These are phyloP conservation scores for Posidonia oceanica DNA, from an alignment of 116 monocot genomes.

Conservation along the genomic window DNA sequence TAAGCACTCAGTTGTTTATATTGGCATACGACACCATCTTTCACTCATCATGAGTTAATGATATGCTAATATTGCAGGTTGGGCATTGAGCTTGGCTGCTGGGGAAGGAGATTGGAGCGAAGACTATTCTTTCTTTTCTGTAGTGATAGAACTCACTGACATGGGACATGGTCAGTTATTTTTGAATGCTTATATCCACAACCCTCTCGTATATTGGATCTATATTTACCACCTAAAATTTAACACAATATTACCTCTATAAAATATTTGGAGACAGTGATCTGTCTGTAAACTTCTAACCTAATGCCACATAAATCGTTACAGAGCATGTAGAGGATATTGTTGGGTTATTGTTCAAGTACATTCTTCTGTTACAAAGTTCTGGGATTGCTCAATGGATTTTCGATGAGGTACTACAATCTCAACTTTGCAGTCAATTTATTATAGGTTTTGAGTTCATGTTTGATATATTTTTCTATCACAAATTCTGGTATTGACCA, in stretches of 20 bases:
- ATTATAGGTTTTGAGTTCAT: background rate
- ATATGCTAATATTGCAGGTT: constrained; percentile 39
- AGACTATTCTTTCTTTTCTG: constrained; percentile 86
- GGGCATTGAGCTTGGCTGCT: constrained; percentile 77
- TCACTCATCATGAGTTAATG: background rate
- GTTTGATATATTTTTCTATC: too few relatives aligned
- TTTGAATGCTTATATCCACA: background rate
- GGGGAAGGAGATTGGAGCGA: constrained; percentile 64
- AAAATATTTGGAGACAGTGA: background rate
- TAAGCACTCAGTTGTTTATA: background rate
- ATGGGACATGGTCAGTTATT: constrained; percentile 62
- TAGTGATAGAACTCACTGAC: constrained; percentile 76
- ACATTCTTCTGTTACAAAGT: constrained; percentile 52
- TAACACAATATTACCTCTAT: background rate
- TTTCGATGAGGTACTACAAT: constrained; percentile 73
- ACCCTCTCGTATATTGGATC: background rate
- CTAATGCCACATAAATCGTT: background rate
- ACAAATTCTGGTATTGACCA: too few relatives aligned
- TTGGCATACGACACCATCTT: background rate
- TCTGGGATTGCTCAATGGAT: constrained; percentile 69
- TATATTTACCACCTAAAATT: background rate
- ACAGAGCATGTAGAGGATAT: constrained; percentile 84
- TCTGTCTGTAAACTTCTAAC: background rate
- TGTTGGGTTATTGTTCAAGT: constrained; percentile 86
- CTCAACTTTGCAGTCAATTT: background rate